A percentile compares a stretch with the other conserved stretches of the same genome.
These are phyloP conservation scores for Colletotrichum limetticola DNA, from an alignment of 2,329 filamentous ascomycete genomes.

Conservation along the genomic window DNA sequence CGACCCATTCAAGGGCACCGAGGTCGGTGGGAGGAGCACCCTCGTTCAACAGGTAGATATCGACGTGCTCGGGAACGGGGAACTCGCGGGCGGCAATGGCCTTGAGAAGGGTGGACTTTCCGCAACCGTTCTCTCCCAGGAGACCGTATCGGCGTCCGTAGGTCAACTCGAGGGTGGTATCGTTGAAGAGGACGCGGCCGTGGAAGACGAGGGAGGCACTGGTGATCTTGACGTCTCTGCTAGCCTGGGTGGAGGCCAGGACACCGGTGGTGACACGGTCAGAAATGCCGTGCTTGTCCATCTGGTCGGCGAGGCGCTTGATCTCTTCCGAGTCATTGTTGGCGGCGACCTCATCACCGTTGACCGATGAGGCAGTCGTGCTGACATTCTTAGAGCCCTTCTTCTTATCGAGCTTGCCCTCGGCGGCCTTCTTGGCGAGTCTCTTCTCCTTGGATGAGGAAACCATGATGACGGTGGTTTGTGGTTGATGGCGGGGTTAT, in stretches of 20 bases:
- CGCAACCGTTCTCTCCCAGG: slow-evolving; percentile 98
- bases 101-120: slow-evolving; percentile 98
- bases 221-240: slow-evolving; percentile 97
- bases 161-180: slow-evolving; percentile 92
- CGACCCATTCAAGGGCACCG: slow-evolving; percentile 97
- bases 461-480: slow-evolving; percentile 60
- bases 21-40: slow-evolving; percentile 89
- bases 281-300: slow-evolving; percentile 95
- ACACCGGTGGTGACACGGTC: slow-evolving; percentile 99
- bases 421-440: slow-evolving; percentile 76
- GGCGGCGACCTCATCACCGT: slow-evolving; percentile 80
- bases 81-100: slow-evolving; percentile 93
- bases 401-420: slow-evolving; percentile 76
- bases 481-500: slow-evolving; percentile 32
- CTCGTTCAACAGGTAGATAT: slow-evolving; percentile 98
- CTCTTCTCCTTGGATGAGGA: slow-evolving; percentile 78
- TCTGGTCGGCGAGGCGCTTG: slow-evolving; percentile 88
- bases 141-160: slow-evolving; percentile 94
- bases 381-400: slow-evolving; percentile 68
- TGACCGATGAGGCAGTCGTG: slow-evolving; percentile 69
- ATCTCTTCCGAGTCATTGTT: slow-evolving; percentile 82
- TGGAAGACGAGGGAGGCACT: slow-evolving; percentile 96
- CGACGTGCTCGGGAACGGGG: slow-evolving; percentile 94
- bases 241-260: slow-evolving; percentile 82
- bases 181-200: slow-evolving; percentile 93